phyloP scores from a whole-genome alignment of 1,284 basidiomycete genomes.

The Fistulinella staudtii region DNA sequence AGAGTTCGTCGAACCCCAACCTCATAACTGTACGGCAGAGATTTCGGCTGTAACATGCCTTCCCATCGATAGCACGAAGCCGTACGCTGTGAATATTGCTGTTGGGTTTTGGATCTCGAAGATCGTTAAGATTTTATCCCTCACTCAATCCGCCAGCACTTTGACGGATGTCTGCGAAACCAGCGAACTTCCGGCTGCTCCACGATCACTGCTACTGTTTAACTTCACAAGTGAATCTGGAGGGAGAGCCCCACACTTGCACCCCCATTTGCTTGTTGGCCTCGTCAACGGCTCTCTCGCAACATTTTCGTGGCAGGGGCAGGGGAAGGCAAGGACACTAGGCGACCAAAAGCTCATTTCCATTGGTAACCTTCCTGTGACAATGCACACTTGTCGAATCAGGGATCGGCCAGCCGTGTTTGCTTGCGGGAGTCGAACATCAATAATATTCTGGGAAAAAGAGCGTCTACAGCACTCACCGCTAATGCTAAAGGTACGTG shows the following conservation, averaged over 20 bases:
- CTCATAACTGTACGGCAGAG: slow-evolving; percentile 35
- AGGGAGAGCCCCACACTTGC: slow-evolving; percentile 32
- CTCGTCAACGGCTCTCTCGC: slow-evolving; percentile 79
- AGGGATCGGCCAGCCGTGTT: slow-evolving; percentile 54
- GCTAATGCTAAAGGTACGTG: slow-evolving; percentile 66
- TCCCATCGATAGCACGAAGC: slow-evolving; percentile 47
- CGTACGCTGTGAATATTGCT: slow-evolving; percentile 48
- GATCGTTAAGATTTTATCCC: slow-evolving; percentile 55
- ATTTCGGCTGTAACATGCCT: slow-evolving; percentile 65
- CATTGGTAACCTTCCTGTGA: slow-evolving; percentile 69
- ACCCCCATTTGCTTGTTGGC: slow-evolving; percentile 70
- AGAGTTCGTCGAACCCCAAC: slow-evolving; percentile 19
- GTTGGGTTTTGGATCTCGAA: slow-evolving; percentile 79
- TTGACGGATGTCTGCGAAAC: slow-evolving; percentile 42
- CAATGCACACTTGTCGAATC: slow-evolving; percentile 49
- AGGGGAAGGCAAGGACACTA: slow-evolving; percentile 44
- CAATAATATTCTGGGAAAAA: slow-evolving; percentile 64
- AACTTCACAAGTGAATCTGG: slow-evolving; percentile 48
- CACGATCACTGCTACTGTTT: slow-evolving; percentile 68
- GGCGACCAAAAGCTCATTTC: slow-evolving; percentile 55
- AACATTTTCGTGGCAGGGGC: slow-evolving; percentile 46
- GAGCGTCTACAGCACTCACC: slow-evolving; percentile 66
- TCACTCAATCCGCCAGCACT: slow-evolving; percentile 24
- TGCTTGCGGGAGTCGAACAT: slow-evolving; percentile 61
- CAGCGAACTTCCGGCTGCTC: slow-evolving; percentile 50